Evolutionary conservation across 1,284 basidiomycete species (phyloP).

Genomic region (Lignosus rhinocerotis): DNA sequence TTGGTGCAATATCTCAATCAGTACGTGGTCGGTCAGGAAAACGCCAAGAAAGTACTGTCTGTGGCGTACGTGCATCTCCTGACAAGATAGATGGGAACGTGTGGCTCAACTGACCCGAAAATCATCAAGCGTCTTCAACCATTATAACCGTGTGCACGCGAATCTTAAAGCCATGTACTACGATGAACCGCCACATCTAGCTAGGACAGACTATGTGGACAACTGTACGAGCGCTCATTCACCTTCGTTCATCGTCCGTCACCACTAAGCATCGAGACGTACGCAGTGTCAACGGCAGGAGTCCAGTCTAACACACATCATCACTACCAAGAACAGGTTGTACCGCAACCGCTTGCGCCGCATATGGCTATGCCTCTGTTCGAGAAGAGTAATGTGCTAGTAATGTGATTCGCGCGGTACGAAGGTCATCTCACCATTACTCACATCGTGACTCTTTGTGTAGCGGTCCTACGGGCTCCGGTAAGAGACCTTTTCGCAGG

Average conservation of each 20-base stretch:
- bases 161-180: slow-evolving; percentile 54
- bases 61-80: slow-evolving; percentile 40
- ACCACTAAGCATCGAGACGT: neutral
- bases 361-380: slow-evolving; percentile 58
- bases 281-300: slow-evolving; percentile 33
- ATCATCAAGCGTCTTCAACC: slow-evolving; percentile 79
- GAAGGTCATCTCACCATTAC: neutral
- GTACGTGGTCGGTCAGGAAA: slow-evolving; percentile 91
- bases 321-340: slow-evolving; percentile 47
- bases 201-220: slow-evolving; percentile 29
- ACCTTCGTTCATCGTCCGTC: neutral
- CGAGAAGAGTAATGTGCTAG: slow-evolving; percentile 92
- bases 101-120: slow-evolving; percentile 8
- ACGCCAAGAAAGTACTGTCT: slow-evolving; percentile 90
- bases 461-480: slow-evolving; percentile 83
- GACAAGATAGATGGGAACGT: neutral
- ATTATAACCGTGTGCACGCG: slow-evolving; percentile 81
- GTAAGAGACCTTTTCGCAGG: slow-evolving; percentile 37
- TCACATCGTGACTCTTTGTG: slow-evolving; percentile 5
- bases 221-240: slow-evolving; percentile 31
- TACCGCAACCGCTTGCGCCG: slow-evolving; percentile 37
- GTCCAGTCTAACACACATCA: slow-evolving; percentile 60
- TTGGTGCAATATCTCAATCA: slow-evolving; percentile 86
- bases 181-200: slow-evolving; percentile 35
- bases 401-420: slow-evolving; percentile 60